These are phyloP conservation scores for Jamesozyma gamospora DNA, from an alignment of 805 yeast genomes.

Conservation along the genomic window DNA sequence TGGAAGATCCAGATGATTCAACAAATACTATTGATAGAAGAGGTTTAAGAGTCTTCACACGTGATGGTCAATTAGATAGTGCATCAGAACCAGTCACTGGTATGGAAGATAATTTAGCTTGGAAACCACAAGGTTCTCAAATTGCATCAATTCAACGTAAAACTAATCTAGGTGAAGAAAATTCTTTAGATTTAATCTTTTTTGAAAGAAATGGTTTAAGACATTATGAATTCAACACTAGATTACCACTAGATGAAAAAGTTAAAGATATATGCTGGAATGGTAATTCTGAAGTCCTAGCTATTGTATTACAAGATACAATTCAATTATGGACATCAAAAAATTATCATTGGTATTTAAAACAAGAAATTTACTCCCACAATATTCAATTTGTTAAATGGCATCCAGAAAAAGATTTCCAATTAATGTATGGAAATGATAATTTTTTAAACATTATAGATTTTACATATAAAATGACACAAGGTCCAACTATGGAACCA, in stretches of 20 bases:
- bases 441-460: conserved; percentile 51
- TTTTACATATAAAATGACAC: conserved; percentile 48
- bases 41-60: conserved; percentile 69
- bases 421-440: conserved; percentile 54
- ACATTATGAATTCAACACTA: conserved; percentile 72
- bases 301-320: conserved; percentile 49
- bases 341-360: conserved; percentile 92
- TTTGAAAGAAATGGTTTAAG: conserved; percentile 90
- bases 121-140: conserved; percentile 87
- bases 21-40: conserved; percentile 43
- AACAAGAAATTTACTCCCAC: conserved; percentile 51
- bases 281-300: conserved; percentile 64
- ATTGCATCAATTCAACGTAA: conserved; percentile 75
- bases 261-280: conserved; percentile 66
- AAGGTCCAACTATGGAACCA: conserved; percentile 63
- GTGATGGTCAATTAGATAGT: conserved; percentile 69
- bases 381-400: conserved; percentile 45
- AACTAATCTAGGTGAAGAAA: conserved; percentile 33
- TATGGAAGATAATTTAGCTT: conserved; percentile 59
- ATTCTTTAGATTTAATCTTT: conserved; percentile 47
- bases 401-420: conserved; percentile 84
- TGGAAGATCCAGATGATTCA: conserved; percentile 32
- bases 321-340: conserved; percentile 87
- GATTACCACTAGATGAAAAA: conserved; percentile 43
- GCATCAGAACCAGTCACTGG: conserved; percentile 87